Evolutionary conservation across 805 yeast species (phyloP).

Genomic region (Starmerella cellae): DNA sequence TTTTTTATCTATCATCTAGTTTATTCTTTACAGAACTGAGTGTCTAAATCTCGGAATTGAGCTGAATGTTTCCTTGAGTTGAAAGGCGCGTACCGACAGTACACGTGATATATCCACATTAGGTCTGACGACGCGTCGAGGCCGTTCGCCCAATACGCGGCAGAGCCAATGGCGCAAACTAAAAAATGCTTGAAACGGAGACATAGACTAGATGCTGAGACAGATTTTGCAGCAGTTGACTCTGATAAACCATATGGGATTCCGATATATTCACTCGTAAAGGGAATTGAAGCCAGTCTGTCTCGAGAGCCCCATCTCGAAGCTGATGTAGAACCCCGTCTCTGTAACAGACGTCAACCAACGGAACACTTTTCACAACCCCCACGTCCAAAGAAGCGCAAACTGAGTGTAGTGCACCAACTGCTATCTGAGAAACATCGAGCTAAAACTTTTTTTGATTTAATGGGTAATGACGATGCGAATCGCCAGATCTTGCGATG

Average conservation of each 20-base stretch:
- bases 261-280: slow-evolving; percentile 15
- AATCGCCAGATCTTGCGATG: slow-evolving; percentile 49
- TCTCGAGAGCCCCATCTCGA: no score
- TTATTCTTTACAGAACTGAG: no score
- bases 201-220: not conserved
- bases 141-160: no score
- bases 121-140: no score
- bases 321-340: no score
- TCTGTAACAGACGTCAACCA: no score
- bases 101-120: no score
- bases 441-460: slow-evolving; percentile 48
- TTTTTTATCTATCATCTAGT: not conserved
- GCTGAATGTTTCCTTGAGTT: no score
- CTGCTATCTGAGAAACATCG: slow-evolving; percentile 56
- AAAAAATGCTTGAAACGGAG: not conserved
- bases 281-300: not conserved
- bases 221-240: not conserved
- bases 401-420: not conserved
- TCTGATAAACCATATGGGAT: slow-evolving; percentile 16
- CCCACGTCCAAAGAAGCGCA: slow-evolving; percentile 1
- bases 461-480: slow-evolving; percentile 54
- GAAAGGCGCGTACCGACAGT: no score
- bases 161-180: no score
- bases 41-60: no score
- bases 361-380: not conserved